Evolutionary conservation across 305 asterid genomes (phyloP).

Genomic region (Solanum aculeatissimum): DNA sequence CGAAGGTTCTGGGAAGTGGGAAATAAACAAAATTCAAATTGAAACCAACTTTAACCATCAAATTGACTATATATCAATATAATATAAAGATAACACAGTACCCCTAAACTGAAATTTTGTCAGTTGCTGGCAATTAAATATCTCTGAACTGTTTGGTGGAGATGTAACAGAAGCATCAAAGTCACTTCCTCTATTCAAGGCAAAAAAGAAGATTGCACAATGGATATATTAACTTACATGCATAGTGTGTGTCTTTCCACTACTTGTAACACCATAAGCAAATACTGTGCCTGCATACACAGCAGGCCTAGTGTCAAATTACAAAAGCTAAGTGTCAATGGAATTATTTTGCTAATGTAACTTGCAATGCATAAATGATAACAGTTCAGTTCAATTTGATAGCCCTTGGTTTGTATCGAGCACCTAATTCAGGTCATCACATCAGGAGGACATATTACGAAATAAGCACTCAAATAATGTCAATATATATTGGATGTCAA

Average conservation of each 20-base stretch:
- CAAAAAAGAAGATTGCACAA: not conserved
- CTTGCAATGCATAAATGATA: not conserved
- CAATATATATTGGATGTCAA: not conserved
- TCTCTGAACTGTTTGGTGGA: not conserved
- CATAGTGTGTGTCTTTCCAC: conserved; percentile 99
- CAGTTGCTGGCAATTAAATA: not conserved
- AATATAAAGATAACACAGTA: not conserved
- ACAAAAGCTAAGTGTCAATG: not conserved
- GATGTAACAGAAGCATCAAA: not conserved
- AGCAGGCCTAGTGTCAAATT: not conserved
- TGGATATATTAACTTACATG: conserved; percentile 51
- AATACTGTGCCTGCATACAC: conserved; percentile 83
- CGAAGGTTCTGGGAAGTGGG: not conserved
- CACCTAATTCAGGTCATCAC: not conserved
- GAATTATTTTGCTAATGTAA: not conserved
- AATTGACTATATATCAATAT: not conserved
- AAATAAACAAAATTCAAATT: not conserved
- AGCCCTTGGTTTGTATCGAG: not conserved
- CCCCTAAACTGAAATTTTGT: not conserved
- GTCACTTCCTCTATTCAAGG: not conserved
- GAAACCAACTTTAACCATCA: not conserved
- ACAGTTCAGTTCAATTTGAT: not conserved
- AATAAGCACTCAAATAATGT: not conserved
- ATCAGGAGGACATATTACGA: not conserved
- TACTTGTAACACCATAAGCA: conserved; percentile 99